Evolutionary conservation across 1,284 basidiomycete genomes (phyloP).

Genomic region (Ceratobasidium papillatum): DNA sequence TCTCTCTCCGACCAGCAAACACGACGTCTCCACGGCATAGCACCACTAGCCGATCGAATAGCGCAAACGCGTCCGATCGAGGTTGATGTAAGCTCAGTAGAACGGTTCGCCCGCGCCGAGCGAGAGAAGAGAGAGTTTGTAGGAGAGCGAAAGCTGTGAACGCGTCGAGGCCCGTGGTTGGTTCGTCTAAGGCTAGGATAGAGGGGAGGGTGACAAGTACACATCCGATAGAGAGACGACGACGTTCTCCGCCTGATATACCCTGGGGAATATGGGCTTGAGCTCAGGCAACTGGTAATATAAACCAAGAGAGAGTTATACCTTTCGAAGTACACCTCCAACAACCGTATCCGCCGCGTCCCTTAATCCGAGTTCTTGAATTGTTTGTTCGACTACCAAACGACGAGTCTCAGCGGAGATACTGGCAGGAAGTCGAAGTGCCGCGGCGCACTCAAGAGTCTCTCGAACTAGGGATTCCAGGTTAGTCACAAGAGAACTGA

Average conservation of each 20-base stretch:
- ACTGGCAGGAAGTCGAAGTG: conserved; percentile 57
- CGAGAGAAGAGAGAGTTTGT: conserved; percentile 58
- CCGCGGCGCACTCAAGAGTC: conserved; percentile 60
- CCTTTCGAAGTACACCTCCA: conserved; percentile 58
- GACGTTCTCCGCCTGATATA: conserved; percentile 87
- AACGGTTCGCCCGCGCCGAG: conserved; percentile 58
- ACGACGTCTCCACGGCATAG: conserved; percentile 59
- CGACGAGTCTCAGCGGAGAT: conserved; percentile 51
- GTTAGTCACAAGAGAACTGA: not conserved
- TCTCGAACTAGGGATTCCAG: conserved; percentile 54
- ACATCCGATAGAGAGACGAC: conserved; percentile 73
- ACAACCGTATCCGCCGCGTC: conserved; percentile 60
- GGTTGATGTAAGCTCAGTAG: conserved; percentile 63
- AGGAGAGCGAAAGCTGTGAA: conserved; percentile 61
- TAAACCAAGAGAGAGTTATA: not conserved
- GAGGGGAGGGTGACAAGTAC: conserved; percentile 78
- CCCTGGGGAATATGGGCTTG: conserved; percentile 52
- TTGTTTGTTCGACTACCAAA: conserved; percentile 60
- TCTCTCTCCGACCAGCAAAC: conserved; percentile 54
- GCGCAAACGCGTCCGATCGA: conserved; percentile 59
- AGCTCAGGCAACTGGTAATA: not conserved
- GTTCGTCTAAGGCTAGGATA: conserved; percentile 83
- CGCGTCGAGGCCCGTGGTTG: conserved; percentile 64
- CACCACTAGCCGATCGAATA: conserved; percentile 59
- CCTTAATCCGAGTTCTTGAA: conserved; percentile 61